Base-by-base conservation (phyloP, 345 rosid species). In the Eucalyptus pauciflora region DNA sequence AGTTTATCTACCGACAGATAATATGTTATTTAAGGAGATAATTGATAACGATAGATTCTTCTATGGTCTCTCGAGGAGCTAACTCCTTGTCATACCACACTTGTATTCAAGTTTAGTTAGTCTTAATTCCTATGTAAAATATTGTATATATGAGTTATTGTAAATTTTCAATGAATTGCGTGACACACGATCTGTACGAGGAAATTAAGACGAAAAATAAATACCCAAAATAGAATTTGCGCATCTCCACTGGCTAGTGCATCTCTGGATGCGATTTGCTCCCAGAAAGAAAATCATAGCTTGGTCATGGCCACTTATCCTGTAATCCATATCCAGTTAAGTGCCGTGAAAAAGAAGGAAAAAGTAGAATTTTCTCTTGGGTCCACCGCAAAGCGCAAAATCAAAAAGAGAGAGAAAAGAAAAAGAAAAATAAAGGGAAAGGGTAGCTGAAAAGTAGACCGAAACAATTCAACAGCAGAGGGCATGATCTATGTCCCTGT, bases 61-160 rank as follows among this genome's bases (percentile, higher is more conserved):
- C 29, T 76, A 11, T 76, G 29, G 3, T 76, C 29, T 76, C 83
- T 76, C 0, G 29, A 41, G 83, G 48, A 6, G 7, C 12, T 25
- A 41, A 20, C 6, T 37, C 2, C 8, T 76, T 6, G 29, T 76
- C 15, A 37, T 41, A 41, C 29, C 85, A 41, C 5, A 76, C 16
- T 76, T 6, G 15, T 76, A 10, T 14, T 41, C 48, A 41, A 18
- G 20, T 71, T 71, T 18, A 33, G 20, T 71, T 33, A 4, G 11
- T 33, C 4, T 2, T 33, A 17, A 33, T 33, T 71, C 7, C 13
- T 16, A 33, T 69, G 22, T 71, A 17, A 71, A 71, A 71, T 33
- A 20, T 8, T 5, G 22, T 8, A 8, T 31, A 16, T 3, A 2
- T 33, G 45, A 69, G 10, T 69, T 8, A 2, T 16, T 0, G 24